Evolutionary conservation across 192 early-diverging fungal genomes (phyloP).

Genomic region (Fimicolochytrium jonesii): DNA sequence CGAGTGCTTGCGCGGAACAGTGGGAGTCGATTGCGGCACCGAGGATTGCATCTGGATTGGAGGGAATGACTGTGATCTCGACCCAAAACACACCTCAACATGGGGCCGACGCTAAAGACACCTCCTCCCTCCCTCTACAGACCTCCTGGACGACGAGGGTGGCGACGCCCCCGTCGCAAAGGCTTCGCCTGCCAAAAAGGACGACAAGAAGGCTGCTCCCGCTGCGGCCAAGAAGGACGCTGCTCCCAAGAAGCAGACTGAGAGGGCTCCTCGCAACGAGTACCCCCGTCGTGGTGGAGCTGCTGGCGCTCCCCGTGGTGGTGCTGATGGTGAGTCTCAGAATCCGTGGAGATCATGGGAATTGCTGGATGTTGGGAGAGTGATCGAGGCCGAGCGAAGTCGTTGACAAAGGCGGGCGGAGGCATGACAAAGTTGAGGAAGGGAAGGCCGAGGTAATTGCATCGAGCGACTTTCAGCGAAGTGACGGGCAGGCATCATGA

Average conservation of each 20-base stretch:
- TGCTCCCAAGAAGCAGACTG: constrained; percentile 23
- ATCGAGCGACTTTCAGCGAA: too few species aligned
- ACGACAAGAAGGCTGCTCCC: constrained; percentile 28
- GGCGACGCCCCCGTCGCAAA: constrained; percentile 15
- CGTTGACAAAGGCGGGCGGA: too few species aligned
- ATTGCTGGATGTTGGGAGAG: too few species aligned
- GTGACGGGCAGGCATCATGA: too few species aligned
- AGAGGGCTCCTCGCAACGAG: constrained; percentile 25
- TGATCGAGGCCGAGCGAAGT: too few species aligned
- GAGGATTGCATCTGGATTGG: neutral
- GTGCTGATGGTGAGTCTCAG: constrained; percentile 38
- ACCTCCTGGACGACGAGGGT: constrained; percentile 37
- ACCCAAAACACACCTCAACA: too few species aligned
- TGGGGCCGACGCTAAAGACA: too few species aligned
- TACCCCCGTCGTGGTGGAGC: constrained; percentile 30
- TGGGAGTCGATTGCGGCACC: neutral
- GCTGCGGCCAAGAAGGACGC: constrained; percentile 13
- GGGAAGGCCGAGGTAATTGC: too few species aligned
- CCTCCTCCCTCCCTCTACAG: neutral
- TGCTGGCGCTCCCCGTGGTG: constrained; percentile 21
- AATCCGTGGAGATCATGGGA: too few species aligned
- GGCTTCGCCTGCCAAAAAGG: constrained; percentile 16
- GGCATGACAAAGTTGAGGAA: too few species aligned
- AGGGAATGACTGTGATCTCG: too few species aligned
- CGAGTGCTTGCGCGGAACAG: too few species aligned